Conservation (phyloP, 164 flowering plant species). For the Saururus chinensis region DNA sequence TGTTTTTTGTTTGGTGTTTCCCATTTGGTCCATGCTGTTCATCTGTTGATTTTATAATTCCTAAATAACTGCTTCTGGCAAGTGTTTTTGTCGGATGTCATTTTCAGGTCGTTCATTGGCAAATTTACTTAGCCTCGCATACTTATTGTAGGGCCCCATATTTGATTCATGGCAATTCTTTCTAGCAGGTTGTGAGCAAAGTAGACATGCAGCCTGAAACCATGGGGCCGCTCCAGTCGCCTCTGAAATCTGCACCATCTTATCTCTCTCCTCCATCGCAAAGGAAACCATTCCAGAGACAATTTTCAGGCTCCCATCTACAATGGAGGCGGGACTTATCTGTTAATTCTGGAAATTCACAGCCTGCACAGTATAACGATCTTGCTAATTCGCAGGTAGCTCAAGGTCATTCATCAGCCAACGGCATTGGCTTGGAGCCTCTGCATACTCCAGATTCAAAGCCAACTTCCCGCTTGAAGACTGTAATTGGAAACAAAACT, state of each 20-base stretch:
- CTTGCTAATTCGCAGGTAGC: background rate
- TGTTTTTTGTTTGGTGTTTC: too few species aligned
- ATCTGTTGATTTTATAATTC: too few species aligned
- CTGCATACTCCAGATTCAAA: background rate
- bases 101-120: too few species aligned
- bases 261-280: conserved; percentile 2
- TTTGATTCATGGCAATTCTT: too few species aligned
- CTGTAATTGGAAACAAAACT: background rate
- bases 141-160: too few species aligned
- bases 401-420: background rate
- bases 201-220: conserved; percentile 6
- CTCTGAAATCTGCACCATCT: conserved; percentile 6
- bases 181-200: conserved; percentile 17
- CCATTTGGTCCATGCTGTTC: too few species aligned
- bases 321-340: conserved; percentile 25
- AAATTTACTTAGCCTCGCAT: too few species aligned
- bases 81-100: too few species aligned
- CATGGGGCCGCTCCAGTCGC: conserved; percentile 3
- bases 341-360: background rate
- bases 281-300: conserved; percentile 12
- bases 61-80: too few species aligned
- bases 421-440: background rate
- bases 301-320: conserved; percentile 12
- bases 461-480: too few species aligned
- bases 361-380: conserved; percentile 1